phyloP scores from a whole-genome alignment of 768 basidiomycete species.

The Rhodosporidiobolus odoratus region DNA sequence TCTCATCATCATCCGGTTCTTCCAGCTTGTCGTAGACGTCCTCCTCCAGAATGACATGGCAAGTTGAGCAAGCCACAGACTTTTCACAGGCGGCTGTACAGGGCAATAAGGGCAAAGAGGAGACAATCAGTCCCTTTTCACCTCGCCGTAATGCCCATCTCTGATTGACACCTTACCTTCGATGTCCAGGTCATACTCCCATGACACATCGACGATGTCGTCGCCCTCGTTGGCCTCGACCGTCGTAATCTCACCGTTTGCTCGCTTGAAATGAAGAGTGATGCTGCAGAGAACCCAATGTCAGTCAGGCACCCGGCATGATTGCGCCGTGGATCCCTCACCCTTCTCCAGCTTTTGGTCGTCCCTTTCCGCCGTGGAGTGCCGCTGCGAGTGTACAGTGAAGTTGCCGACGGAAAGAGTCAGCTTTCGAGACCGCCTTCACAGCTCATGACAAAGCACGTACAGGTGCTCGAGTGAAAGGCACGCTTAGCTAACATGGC shows the following conservation, averaged over 20 bases:
- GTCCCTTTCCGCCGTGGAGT: constrained; percentile 56
- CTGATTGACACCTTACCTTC: constrained; percentile 59
- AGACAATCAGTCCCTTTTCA: background rate
- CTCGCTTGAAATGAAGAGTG: constrained; percentile 81
- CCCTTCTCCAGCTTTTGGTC: constrained; percentile 67
- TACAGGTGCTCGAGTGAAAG: constrained; percentile 6
- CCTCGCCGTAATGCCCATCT: background rate
- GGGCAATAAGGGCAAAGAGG: background rate
- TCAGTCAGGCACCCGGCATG: background rate
- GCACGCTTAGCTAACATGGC: background rate
- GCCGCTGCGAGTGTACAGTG: constrained; percentile 5
- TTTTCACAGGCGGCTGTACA: constrained; percentile 97
- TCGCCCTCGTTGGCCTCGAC: constrained; percentile 92
- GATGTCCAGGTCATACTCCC: constrained; percentile 91
- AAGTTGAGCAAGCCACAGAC: constrained; percentile 94
- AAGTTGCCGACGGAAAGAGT: background rate
- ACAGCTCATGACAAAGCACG: background rate
- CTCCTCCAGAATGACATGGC: constrained; percentile 79
- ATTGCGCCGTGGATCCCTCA: constrained; percentile 43
- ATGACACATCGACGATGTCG: constrained; percentile 80
- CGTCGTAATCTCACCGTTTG: constrained; percentile 74
- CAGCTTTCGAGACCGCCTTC: too few species aligned
- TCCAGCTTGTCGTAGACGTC: constrained; percentile 79
- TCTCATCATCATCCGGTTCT: constrained; percentile 96
- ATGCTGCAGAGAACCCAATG: constrained; percentile 55